A percentile compares a stretch with the other conserved stretches of the same genome.
Conservation (phyloP, 2,329 filamentous ascomycete genomes). For the Aspergillus brunneoviolaceus region DNA sequence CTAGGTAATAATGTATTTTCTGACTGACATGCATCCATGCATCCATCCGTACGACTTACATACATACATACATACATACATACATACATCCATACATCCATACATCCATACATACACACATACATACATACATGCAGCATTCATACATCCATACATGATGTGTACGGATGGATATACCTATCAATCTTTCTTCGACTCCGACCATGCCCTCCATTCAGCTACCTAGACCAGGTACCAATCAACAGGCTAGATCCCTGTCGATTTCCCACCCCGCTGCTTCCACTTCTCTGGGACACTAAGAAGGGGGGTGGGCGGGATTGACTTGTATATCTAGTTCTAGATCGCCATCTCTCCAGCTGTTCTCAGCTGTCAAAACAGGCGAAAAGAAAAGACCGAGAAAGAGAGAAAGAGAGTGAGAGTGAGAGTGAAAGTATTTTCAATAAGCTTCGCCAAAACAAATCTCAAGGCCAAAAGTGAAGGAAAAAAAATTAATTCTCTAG, state of each 20-base stretch:
- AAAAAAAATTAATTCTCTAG: slow-evolving; percentile 6
- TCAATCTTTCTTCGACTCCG: slow-evolving; percentile 4
- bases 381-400: slow-evolving; percentile 7
- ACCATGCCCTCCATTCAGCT: slow-evolving; percentile 19
- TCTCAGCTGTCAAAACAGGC: no score
- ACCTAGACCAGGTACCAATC: slow-evolving; percentile 3
- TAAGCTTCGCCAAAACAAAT: neutral
- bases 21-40: neutral
- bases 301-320: slow-evolving; percentile 14
- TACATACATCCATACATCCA: slow-evolving; percentile 4
- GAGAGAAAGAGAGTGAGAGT: neutral
- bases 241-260: slow-evolving; percentile 23
- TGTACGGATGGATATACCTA: neutral
- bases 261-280: slow-evolving; percentile 26
- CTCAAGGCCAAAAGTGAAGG: neutral
- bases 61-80: neutral
- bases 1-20: neutral
- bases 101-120: slow-evolving; percentile 3
- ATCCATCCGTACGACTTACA: neutral
- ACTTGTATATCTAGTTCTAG: slow-evolving; percentile 31
- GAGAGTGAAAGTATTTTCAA: neutral
- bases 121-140: neutral
- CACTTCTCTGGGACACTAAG: slow-evolving; percentile 26
- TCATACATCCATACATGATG: neutral
- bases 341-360: slow-evolving; percentile 23